phyloP scores from a whole-genome alignment of 768 basidiomycete species.

The Stropharia rugosoannulata region DNA sequence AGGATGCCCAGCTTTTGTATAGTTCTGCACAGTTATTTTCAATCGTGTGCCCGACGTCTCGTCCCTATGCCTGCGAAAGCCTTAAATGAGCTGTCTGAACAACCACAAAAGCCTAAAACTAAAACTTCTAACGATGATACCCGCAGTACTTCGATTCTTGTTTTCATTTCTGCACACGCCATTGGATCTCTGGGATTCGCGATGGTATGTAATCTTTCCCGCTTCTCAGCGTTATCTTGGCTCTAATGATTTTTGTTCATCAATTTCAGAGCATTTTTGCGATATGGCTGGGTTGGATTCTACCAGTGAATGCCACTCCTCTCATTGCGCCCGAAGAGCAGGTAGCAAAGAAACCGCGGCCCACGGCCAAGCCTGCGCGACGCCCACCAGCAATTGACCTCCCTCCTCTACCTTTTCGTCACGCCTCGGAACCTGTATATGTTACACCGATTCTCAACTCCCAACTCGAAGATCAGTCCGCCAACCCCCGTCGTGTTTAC shows the following conservation, averaged over 20 bases:
- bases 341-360: constrained; percentile 15
- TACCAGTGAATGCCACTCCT: constrained; percentile 22
- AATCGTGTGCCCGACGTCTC: constrained; percentile 8
- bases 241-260: constrained; percentile 5
- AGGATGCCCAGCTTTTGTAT: constrained; percentile 15
- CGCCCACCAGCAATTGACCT: background rate
- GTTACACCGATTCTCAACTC: constrained; percentile 21
- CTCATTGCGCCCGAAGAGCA: constrained; percentile 10
- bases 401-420: constrained; percentile 15
- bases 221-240: background rate
- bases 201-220: constrained; percentile 28
- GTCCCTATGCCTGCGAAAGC: constrained; percentile 19
- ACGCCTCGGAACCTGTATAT: constrained; percentile 20
- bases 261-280: constrained; percentile 39
- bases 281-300: constrained; percentile 41
- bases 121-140: constrained; percentile 9
- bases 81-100: constrained; percentile 10
- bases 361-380: constrained; percentile 9
- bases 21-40: constrained; percentile 7
- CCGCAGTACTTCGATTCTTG: constrained; percentile 20
- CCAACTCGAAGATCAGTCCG: constrained; percentile 10
- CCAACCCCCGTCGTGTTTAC: constrained; percentile 26
- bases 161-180: constrained; percentile 33
- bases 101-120: constrained; percentile 4
- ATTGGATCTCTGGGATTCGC: constrained; percentile 35